Percentiles rank a stretch among this genome's conserved stretches.
Conservation (phyloP, 805 yeast species). For the Sungouiella blattae region DNA sequence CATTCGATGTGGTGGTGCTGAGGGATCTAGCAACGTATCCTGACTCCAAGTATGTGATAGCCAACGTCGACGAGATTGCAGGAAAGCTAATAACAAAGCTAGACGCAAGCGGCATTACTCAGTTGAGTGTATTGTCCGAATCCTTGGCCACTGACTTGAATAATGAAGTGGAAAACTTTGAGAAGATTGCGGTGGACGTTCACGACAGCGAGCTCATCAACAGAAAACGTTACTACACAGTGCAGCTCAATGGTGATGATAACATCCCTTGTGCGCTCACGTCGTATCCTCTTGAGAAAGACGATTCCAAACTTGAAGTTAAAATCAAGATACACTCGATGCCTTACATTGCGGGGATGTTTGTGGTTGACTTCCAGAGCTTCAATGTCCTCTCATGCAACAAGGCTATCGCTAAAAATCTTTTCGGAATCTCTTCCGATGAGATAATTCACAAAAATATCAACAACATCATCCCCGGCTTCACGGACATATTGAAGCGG, state of each 20-base stretch:
- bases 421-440: conserved; percentile 66
- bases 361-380: conserved; percentile 55
- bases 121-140: conserved; percentile 22
- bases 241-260: conserved; percentile 40
- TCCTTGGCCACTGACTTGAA: conserved; percentile 24
- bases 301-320: conserved; percentile 38
- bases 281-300: conserved; percentile 52
- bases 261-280: conserved; percentile 74
- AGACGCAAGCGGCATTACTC: conserved; percentile 12
- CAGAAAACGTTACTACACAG: conserved; percentile 59
- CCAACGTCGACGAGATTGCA: conserved; percentile 29
- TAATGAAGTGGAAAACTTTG: no score
- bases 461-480: conserved; percentile 60
- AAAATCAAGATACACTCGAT: conserved; percentile 69
- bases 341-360: conserved; percentile 85
- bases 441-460: conserved; percentile 41
- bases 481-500: conserved; percentile 42
- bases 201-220: conserved; percentile 41
- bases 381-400: conserved; percentile 67
- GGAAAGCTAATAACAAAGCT: conserved; percentile 28
- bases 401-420: conserved; percentile 69
- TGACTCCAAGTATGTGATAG: conserved; percentile 16
- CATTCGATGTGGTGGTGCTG: conserved; percentile 21
- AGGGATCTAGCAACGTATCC: conserved; percentile 6
- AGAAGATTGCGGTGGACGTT: conserved; percentile 10